Base-by-base conservation (phyloP, 768 basidiomycete genomes). In the Leccinum obscurum region DNA sequence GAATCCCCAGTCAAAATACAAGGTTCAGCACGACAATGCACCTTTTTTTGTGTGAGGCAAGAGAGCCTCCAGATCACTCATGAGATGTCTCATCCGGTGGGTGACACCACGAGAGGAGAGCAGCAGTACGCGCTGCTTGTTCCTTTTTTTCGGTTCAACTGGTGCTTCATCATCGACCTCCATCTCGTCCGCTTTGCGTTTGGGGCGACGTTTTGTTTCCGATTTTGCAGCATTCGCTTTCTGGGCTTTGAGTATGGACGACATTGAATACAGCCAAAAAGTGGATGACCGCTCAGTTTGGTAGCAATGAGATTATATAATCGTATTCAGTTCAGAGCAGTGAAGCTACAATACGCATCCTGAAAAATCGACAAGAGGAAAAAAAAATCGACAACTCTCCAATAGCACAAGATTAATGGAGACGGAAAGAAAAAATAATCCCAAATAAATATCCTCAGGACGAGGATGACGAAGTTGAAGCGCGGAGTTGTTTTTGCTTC, bases 31-130 rank as follows among this genome's bases (percentile, higher is more conserved):
- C 52, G 55, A 67, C 81, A 52, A 69, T 83, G 57, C 54, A 93
- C 97, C 97, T 81, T 97, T 98, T 80, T 98, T 99, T 3, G 92
- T 84, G 75, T 99, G 97, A 6, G 97, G 97, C 10, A 99, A 74
- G 30, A 99, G 78, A 0, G 82, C 85, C 72, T 95, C 92, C 56
- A 99, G 70, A 73, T 99, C 97, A 66, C 88, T 91, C 93, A 98
- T 95, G 60, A 99, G 80, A 75, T 99, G 97, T 63, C 97, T 80
- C 95, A 98, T 98, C 28, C 97, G 85, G 75, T 95, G 91, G 20
- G 94, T 98, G 57, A 98, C 84, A 55, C 97, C 97, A 59, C 97
- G 83, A 54, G 96, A 98, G 46, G 91, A 93, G 54, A 98, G 85
- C 68, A 98, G 73, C 56, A 99, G 79, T 6, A 98, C 95, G 63